Evolutionary conservation across 805 yeast species (phyloP).

Genomic region (Nakazawaea holstii): DNA sequence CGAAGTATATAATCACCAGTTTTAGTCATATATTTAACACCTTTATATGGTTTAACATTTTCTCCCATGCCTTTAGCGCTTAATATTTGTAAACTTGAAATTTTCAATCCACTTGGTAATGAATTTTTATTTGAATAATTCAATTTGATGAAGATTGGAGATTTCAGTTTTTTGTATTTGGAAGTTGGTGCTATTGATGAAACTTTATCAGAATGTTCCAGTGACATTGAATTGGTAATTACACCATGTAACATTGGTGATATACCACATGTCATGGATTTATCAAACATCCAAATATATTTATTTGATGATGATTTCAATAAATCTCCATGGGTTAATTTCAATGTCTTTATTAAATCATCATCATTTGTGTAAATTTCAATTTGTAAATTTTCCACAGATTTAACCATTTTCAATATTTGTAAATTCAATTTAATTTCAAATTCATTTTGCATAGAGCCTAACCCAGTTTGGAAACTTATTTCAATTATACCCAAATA

Average conservation of each 20-base stretch:
- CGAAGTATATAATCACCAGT: slow-evolving; percentile 55
- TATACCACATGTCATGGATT: slow-evolving; percentile 54
- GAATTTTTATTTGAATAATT: slow-evolving; percentile 59
- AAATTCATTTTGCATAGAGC: slow-evolving; percentile 49
- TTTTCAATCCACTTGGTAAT: slow-evolving; percentile 70
- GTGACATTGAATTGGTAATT: slow-evolving; percentile 9
- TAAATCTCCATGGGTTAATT: slow-evolving; percentile 78
- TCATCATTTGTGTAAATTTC: slow-evolving; percentile 24
- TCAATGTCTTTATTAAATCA: slow-evolving; percentile 42
- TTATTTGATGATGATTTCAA: slow-evolving; percentile 40
- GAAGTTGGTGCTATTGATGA: slow-evolving; percentile 3
- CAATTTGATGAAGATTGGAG: slow-evolving; percentile 43
- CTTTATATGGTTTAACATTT: slow-evolving; percentile 76
- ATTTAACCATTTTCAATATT: slow-evolving; percentile 37
- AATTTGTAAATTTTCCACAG: slow-evolving; percentile 41
- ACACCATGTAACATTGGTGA: slow-evolving; percentile 66
- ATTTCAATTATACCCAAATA: slow-evolving; percentile 51
- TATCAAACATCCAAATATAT: slow-evolving; percentile 69
- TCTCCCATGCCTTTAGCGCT: slow-evolving; percentile 55
- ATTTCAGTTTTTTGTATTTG: slow-evolving; percentile 7
- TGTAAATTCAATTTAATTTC: slow-evolving; percentile 50
- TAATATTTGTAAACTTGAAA: slow-evolving; percentile 55
- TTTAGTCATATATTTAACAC: slow-evolving; percentile 75
- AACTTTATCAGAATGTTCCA: not conserved
- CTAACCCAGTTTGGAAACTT: slow-evolving; percentile 50